Conservation (phyloP, 768 basidiomycete genomes). For the Mycena vulgaris region DNA sequence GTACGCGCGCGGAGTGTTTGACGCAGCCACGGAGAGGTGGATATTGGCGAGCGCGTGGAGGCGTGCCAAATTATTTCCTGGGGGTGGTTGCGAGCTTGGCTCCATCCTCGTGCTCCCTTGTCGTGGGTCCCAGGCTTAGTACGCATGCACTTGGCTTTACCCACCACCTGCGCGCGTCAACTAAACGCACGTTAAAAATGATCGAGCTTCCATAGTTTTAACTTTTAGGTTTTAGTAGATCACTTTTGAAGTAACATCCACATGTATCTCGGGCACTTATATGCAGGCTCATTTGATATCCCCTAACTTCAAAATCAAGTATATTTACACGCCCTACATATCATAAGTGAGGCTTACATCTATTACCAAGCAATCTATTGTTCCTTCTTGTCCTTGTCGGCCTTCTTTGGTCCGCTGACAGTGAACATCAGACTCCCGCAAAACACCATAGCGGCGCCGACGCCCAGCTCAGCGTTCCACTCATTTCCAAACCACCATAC, state of each 20-base stretch:
- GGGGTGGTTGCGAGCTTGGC: neutral
- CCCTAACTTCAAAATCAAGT: no score
- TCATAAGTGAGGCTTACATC: no score
- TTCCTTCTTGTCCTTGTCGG: conserved; percentile 35
- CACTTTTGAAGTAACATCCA: no score
- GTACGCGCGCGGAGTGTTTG: no score
- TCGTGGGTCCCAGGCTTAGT: neutral
- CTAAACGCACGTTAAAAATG: neutral
- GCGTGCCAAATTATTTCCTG: neutral
- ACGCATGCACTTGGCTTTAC: neutral
- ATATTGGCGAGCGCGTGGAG: neutral
- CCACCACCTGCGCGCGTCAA: neutral
- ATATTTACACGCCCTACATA: neutral
- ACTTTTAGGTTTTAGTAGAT: no score
- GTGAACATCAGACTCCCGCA: conserved; percentile 76
- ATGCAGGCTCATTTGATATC: no score
- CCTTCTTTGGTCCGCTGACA: conserved; percentile 40
- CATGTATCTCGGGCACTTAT: no score
- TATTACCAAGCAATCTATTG: conserved; percentile 9
- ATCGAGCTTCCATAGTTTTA: neutral
- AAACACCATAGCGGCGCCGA: conserved; percentile 84
- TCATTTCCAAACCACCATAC: conserved; percentile 89
- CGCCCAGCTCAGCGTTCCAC: conserved; percentile 74
- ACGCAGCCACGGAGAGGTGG: no score
- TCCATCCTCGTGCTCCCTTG: conserved; percentile 1